Conservation (phyloP, 805 yeast species). For the Starmera caribaea region DNA sequence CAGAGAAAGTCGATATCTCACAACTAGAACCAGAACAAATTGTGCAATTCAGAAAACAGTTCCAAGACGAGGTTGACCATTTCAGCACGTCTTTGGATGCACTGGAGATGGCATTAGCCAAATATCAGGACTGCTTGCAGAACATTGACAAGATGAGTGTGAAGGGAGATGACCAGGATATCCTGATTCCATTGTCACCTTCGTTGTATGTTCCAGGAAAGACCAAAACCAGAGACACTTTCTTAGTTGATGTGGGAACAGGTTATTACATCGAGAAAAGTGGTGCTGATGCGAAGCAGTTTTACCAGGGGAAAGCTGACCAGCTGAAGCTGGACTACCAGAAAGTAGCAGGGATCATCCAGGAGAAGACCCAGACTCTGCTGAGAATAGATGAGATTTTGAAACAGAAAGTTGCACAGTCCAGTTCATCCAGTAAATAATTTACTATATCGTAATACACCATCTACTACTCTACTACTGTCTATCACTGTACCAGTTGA, state of each 20-base stretch:
- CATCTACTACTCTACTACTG: too few species aligned
- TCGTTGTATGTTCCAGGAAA: constrained; percentile 87
- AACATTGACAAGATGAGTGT: constrained; percentile 50
- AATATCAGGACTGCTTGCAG: constrained; percentile 70
- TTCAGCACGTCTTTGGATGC: constrained; percentile 79
- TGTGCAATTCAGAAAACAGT: constrained; percentile 68
- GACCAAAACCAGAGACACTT: constrained; percentile 52
- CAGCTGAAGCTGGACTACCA: constrained; percentile 66
- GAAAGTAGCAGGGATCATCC: constrained; percentile 65
- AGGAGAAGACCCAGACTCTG: constrained; percentile 59
- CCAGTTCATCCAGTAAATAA: not conserved
- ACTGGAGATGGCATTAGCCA: constrained; percentile 68
- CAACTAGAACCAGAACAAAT: constrained; percentile 78
- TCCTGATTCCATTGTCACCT: constrained; percentile 81
- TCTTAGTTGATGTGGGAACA: constrained; percentile 90
- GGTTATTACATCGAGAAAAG: constrained; percentile 87
- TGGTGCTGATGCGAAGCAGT: constrained; percentile 53
- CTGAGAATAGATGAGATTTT: constrained; percentile 51
- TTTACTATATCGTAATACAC: not conserved
- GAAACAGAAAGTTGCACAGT: constrained; percentile 25
- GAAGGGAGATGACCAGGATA: constrained; percentile 34
- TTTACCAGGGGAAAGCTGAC: constrained; percentile 63
- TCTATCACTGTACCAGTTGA: too few species aligned
- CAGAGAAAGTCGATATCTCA: constrained; percentile 47
- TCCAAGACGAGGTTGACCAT: constrained; percentile 81